Evolutionary conservation across 202 grass and related monocot species (phyloP).

Genomic region (Carex arenaria): DNA sequence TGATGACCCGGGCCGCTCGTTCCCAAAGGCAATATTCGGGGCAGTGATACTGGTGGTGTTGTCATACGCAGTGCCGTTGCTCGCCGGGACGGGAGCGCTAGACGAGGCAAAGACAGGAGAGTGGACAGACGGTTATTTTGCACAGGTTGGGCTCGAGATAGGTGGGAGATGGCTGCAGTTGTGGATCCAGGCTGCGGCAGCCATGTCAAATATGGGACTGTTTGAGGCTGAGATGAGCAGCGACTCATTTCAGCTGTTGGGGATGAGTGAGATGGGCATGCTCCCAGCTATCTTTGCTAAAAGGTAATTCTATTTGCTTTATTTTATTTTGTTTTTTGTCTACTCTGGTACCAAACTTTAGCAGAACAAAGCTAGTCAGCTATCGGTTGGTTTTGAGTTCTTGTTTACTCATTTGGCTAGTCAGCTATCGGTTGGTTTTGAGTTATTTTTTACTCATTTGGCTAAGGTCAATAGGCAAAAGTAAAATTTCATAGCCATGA

Average conservation of each 20-base stretch:
- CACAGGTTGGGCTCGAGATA: slow-evolving; percentile 56
- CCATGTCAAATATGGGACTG: slow-evolving; percentile 96
- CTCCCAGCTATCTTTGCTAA: slow-evolving; percentile 75
- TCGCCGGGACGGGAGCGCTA: slow-evolving; percentile 69
- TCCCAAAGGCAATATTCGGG: slow-evolving; percentile 76
- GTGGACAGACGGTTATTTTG: slow-evolving; percentile 92
- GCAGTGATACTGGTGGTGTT: slow-evolving; percentile 63
- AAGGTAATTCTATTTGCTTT: slow-evolving; percentile 32
- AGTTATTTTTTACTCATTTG: background rate
- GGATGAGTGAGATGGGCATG: slow-evolving; percentile 92
- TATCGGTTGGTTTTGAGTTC: background rate
- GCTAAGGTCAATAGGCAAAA: background rate
- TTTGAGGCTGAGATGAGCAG: slow-evolving; percentile 98
- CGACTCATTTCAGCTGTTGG: slow-evolving; percentile 91
- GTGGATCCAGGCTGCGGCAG: slow-evolving; percentile 87
- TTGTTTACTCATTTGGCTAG: background rate
- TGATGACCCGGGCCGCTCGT: slow-evolving; percentile 57
- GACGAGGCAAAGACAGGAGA: slow-evolving; percentile 42
- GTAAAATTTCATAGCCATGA: background rate
- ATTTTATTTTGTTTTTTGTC: background rate
- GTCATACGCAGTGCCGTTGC: slow-evolving; percentile 70
- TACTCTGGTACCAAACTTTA: background rate
- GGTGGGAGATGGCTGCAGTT: slow-evolving; percentile 70
- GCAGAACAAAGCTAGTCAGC: background rate
- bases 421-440: background rate